Evolutionary conservation across 108 stramenopile species (phyloP), one percentile per base, ranked within the genome.

Genomic region (Mediolabrus comicus): DNA sequence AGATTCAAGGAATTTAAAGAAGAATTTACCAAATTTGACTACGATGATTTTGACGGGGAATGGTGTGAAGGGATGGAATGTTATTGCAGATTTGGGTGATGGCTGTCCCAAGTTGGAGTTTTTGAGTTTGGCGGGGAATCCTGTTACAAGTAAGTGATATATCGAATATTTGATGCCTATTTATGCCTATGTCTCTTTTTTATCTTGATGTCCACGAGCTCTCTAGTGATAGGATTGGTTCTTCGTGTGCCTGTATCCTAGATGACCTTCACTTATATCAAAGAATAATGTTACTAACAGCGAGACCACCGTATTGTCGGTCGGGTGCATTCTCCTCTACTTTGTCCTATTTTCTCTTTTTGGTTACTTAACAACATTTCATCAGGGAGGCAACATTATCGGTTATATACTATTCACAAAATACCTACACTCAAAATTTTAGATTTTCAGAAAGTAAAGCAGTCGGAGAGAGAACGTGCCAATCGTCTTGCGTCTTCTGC

Each of bases 341-440:
- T 24, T 28, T 53, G 4, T 55, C 12, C 17, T 35, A 5, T 64
- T 32, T 55, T 12, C 39, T 53, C 31, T 6, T 22, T 12, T 38
- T 36, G 35, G 24, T 30, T 22, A 3, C 52, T 30, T 24, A 4
- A 53, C 19, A 2, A 30, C 32, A 34, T 6, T 12, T 26, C 43
- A 33, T 53, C 41, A 92, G 92, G 86, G 69, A 84, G 89, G 69
- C 92, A 93, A 63, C 85, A 94, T 66, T 94, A 94, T 69, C 78
- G 92, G 25, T 74, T 94, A 27, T 79, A 84, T 62, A 68, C 68
- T 43, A 87, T 92, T 43, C 41, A 80, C 63, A 78, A 83, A 75
- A 76, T 87, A 61, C 88, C 90, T n/a, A 78, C 83, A 22, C 81
- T 94, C 39, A 89, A 86, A 77, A 73, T 86, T 12, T 61, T 94